These are phyloP conservation scores for Arthrocladium fulminans DNA, from an alignment of 2,329 filamentous ascomycete species.

Conservation along the genomic window DNA sequence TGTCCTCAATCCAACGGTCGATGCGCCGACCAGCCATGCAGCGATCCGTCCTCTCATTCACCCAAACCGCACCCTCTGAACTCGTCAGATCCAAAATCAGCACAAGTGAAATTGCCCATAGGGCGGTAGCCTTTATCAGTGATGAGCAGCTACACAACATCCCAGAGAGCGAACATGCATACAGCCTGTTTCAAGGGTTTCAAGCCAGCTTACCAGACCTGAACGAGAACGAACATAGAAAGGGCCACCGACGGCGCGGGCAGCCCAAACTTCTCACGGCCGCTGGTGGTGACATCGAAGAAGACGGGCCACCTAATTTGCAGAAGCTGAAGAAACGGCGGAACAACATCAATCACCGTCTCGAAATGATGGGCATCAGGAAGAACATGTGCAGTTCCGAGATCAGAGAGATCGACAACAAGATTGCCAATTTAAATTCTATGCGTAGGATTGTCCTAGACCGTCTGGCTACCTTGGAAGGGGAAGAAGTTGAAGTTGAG, in stretches of 20 bases:
- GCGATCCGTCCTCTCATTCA: constrained; percentile 82
- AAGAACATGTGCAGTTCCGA: constrained; percentile 98
- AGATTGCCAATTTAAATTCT: constrained; percentile 82
- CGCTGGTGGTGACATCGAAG: constrained; percentile 43
- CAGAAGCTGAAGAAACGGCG: constrained; percentile 71
- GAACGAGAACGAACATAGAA: constrained; percentile 50
- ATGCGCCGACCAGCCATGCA: constrained; percentile 75
- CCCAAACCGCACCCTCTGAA: constrained; percentile 85
- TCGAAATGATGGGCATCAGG: constrained; percentile 83
- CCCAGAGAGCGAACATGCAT: constrained; percentile 73
- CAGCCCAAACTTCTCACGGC: constrained; percentile 63
- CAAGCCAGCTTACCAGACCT: constrained; percentile 66
- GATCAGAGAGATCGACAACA: constrained; percentile 93
- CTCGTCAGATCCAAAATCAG: constrained; percentile 87
- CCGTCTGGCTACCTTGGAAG: constrained; percentile 72
- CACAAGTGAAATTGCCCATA: constrained; percentile 84
- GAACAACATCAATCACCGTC: constrained; percentile 66
- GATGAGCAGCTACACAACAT: constrained; percentile 87
- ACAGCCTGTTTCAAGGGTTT: constrained; percentile 94
- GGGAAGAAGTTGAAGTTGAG: constrained; percentile 82
- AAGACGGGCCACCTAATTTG: constrained; percentile 58
- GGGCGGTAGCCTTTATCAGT: constrained; percentile 76
- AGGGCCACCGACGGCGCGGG: constrained; percentile 60
- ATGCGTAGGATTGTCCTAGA: constrained; percentile 92
- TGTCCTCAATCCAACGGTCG: constrained; percentile 83